Conservation (phyloP, 192 early-diverging fungal genomes). For the Backusella tuberculispora region DNA sequence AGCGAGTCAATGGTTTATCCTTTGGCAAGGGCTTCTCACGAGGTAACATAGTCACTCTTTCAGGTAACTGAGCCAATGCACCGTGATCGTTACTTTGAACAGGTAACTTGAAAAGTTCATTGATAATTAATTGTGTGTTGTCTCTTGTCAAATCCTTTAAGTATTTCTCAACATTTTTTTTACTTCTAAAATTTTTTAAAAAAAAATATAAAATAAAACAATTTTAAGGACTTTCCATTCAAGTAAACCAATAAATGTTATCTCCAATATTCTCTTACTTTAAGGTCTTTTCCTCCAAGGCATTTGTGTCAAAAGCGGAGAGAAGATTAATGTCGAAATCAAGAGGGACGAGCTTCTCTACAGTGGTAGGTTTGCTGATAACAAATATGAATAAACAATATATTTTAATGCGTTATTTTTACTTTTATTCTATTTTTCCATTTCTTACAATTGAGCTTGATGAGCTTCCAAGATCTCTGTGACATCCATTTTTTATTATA, state of each 20-base stretch:
- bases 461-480: conserved; percentile 69
- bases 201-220: not conserved
- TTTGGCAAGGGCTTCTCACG: conserved; percentile 94
- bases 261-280: conserved; percentile 42
- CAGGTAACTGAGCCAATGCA: conserved; percentile 80
- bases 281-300: conserved; percentile 67
- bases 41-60: conserved; percentile 67
- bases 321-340: conserved; percentile 91
- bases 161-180: conserved; percentile 59
- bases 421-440: not conserved
- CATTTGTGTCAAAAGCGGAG: conserved; percentile 80
- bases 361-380: conserved; percentile 69
- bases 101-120: conserved; percentile 85
- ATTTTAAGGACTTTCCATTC: conserved; percentile 2
- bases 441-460: conserved; percentile 61
- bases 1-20: conserved; percentile 88
- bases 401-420: not conserved
- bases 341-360: conserved; percentile 80
- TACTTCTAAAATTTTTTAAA: conserved; percentile 9
- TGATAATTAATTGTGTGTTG: conserved; percentile 84
- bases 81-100: conserved; percentile 69
- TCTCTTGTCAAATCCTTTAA: conserved; percentile 75
- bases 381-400: not conserved
- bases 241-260: not conserved
- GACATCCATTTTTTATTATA: conserved; percentile 58